A percentile compares a stretch with the other conserved stretches of the same genome.
Conservation (phyloP, 352 stramenopile genomes). For the Sclerospora graminicola region DNA sequence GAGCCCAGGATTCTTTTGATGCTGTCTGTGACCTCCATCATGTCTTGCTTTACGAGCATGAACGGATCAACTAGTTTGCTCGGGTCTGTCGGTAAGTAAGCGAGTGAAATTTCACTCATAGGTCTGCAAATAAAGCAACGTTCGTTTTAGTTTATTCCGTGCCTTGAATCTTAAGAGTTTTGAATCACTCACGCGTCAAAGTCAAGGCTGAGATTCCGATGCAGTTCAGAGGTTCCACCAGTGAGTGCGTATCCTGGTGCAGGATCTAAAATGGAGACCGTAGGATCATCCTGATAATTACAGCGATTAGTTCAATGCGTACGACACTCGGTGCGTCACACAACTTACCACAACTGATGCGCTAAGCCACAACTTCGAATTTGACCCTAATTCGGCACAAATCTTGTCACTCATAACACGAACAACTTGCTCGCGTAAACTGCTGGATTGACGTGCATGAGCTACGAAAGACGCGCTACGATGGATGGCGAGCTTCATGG, state of each 20-base stretch:
- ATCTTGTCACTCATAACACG: slow-evolving; percentile 50
- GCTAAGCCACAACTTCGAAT: slow-evolving; percentile 76
- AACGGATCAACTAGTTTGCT: slow-evolving; percentile 86
- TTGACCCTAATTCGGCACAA: slow-evolving; percentile 59
- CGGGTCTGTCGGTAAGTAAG: slow-evolving; percentile 45
- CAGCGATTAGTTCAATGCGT: neutral
- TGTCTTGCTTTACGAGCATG: slow-evolving; percentile 83
- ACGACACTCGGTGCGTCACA: neutral
- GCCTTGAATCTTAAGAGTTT: too few relatives aligned
- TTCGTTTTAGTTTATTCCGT: too few relatives aligned
- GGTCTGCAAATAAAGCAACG: slow-evolving; percentile 10
- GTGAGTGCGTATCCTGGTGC: slow-evolving; percentile 44
- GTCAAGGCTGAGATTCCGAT: slow-evolving; percentile 30
- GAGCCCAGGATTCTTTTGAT: slow-evolving; percentile 95
- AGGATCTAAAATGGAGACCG: slow-evolving; percentile 73
- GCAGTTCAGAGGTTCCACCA: slow-evolving; percentile 15
- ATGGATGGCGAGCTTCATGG: slow-evolving; percentile 26
- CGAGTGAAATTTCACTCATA: slow-evolving; percentile 21
- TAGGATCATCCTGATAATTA: slow-evolving; percentile 51
- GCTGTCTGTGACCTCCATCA: slow-evolving; percentile 87
- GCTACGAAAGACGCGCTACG: slow-evolving; percentile 11
- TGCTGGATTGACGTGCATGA: slow-evolving; percentile 31
- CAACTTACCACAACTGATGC: slow-evolving; percentile 56
- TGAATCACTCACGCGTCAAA: slow-evolving; percentile 19
- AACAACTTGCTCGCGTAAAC: slow-evolving; percentile 49